These are phyloP conservation scores for Dujonia santamariae DNA, from an alignment of 1,139 yeast species.

Conservation along the genomic window DNA sequence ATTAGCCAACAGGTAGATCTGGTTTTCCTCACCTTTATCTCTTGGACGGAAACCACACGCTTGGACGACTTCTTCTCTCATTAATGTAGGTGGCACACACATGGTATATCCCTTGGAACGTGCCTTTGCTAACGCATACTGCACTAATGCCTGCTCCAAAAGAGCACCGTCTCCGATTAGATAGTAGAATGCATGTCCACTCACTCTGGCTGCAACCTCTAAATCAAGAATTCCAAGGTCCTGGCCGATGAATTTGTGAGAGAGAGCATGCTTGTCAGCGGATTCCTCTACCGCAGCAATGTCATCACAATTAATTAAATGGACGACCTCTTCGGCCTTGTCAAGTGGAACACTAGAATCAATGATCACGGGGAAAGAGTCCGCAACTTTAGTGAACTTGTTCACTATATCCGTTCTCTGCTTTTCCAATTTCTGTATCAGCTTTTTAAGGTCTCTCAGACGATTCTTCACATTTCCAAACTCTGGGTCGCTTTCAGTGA, in stretches of 20 bases:
- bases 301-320: conserved; percentile 45
- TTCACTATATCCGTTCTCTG: conserved; percentile 18
- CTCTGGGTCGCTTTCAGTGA: neutral
- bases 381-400: conserved; percentile 37
- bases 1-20: conserved; percentile 63
- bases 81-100: conserved; percentile 84
- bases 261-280: conserved; percentile 16
- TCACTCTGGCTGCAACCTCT: conserved; percentile 63
- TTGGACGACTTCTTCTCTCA: conserved; percentile 67
- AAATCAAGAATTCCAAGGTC: conserved; percentile 66
- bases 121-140: conserved; percentile 70
- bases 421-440: conserved; percentile 4
- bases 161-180: conserved; percentile 83
- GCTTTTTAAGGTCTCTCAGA: conserved; percentile 3
- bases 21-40: conserved; percentile 84
- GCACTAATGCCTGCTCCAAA: conserved; percentile 85
- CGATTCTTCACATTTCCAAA: neutral
- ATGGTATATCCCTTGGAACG: conserved; percentile 63
- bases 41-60: conserved; percentile 98
- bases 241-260: conserved; percentile 66
- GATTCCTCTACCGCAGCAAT: conserved; percentile 19
- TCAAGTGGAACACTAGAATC: conserved; percentile 49
- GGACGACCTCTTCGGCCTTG: conserved; percentile 38
- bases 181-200: conserved; percentile 91
- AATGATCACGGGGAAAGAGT: conserved; percentile 66